These are phyloP conservation scores for Penicillium sp. DNA, from an alignment of 2,329 filamentous ascomycete genomes.

Conservation along the genomic window DNA sequence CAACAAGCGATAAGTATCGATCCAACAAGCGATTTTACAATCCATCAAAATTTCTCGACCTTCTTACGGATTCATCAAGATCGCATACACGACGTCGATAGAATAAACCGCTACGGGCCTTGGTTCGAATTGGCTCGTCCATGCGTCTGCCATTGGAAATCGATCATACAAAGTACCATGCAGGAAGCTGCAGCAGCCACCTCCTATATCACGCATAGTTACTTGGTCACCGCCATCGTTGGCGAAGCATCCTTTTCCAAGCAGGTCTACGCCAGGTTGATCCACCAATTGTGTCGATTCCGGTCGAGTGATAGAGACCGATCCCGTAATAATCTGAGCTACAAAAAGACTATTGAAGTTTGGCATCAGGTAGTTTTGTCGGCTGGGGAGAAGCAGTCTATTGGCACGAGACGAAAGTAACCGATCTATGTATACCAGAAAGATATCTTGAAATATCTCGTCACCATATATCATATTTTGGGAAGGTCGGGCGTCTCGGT, in stretches of 20 bases:
- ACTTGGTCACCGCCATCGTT: background rate
- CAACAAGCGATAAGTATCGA: background rate
- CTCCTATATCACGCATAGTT: slow-evolving; percentile 12
- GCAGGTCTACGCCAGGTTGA: background rate
- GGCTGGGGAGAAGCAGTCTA: background rate
- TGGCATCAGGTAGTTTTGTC: background rate
- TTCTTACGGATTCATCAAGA: too few relatives aligned
- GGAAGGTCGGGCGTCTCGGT: background rate
- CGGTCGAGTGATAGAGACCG: background rate
- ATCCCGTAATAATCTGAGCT: background rate
- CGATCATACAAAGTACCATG: slow-evolving; percentile 10
- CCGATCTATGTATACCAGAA: background rate
- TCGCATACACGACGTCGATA: background rate
- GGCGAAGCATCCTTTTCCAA: background rate
- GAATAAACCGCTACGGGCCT: background rate
- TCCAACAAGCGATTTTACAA: background rate
- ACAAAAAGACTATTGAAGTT: background rate
- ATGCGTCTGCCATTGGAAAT: background rate
- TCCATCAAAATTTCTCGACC: background rate
- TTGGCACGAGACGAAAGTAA: background rate
- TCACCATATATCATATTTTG: background rate
- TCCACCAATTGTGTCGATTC: background rate
- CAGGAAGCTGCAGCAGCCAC: slow-evolving; percentile 3
- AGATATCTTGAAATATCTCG: background rate
- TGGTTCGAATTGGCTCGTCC: background rate